Evolutionary conservation across 2,329 filamentous ascomycete genomes (phyloP).

Genomic region (Cercospora zeae-maydis): DNA sequence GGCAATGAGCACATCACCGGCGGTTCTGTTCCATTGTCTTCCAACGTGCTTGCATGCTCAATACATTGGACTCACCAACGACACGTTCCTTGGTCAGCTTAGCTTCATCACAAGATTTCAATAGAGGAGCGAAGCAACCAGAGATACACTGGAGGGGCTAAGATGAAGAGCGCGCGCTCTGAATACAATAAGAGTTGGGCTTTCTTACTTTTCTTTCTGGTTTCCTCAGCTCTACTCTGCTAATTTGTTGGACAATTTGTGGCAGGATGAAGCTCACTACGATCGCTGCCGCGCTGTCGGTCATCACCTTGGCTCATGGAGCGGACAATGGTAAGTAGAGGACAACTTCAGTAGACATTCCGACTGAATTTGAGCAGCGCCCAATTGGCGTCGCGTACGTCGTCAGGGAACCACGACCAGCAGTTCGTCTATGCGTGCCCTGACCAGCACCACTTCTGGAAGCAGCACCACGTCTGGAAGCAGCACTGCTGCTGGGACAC

Average conservation of each 20-base stretch:
- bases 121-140: conserved; percentile 9
- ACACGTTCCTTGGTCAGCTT: background rate
- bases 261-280: background rate
- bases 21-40: background rate
- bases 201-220: background rate
- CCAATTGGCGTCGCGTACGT: background rate
- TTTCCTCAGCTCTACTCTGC: background rate
- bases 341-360: background rate
- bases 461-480: background rate
- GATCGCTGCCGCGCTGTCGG: conserved; percentile 8
- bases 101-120: background rate
- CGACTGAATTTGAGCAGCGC: background rate
- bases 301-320: conserved; percentile 8
- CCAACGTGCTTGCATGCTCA: background rate
- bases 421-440: background rate
- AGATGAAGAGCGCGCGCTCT: background rate
- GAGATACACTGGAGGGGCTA: background rate
- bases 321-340: background rate
- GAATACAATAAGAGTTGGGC: conserved; percentile 11
- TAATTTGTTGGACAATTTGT: background rate
- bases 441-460: background rate
- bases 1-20: background rate
- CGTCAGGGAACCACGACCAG: background rate
- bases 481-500: background rate
- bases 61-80: background rate